Evolutionary conservation across 371 early-diverging fungal genomes (phyloP).

Genomic region (Entomophthora muscae): DNA sequence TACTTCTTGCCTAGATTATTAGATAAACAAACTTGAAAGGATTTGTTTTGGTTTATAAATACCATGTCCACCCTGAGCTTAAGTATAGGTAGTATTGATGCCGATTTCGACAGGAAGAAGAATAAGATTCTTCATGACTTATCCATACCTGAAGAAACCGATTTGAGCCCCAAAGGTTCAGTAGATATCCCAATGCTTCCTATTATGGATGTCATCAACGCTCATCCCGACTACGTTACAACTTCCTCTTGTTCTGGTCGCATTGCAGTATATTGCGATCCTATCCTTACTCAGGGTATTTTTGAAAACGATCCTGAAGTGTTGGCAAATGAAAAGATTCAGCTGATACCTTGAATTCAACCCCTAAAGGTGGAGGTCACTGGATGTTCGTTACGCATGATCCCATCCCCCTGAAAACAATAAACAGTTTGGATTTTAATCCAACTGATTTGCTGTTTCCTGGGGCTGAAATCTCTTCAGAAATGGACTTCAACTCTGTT

Average conservation of each 20-base stretch:
- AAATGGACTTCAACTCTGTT: neutral
- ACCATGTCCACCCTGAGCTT: neutral
- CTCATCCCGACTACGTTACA: slow-evolving; percentile 32
- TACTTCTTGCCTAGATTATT: too few relatives aligned
- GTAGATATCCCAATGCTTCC: slow-evolving; percentile 37
- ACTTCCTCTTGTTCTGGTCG: slow-evolving; percentile 41
- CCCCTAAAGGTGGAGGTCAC: slow-evolving; percentile 23
- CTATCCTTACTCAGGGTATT: slow-evolving; percentile 12
- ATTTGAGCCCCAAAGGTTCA: slow-evolving; percentile 28
- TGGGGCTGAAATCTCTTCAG: neutral
- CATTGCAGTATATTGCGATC: slow-evolving; percentile 32
- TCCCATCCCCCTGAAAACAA: slow-evolving; percentile 21
- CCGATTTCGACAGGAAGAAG: neutral
- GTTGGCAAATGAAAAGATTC: too few relatives aligned
- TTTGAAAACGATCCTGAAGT: slow-evolving; percentile 10
- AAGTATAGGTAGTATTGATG: neutral
- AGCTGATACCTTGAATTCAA: slow-evolving; percentile 11
- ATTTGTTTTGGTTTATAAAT: too few relatives aligned
- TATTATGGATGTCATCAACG: slow-evolving; percentile 27
- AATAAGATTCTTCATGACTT: neutral
- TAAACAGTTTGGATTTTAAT: neutral
- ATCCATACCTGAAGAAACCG: neutral
- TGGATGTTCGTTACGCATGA: slow-evolving; percentile 43
- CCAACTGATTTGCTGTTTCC: slow-evolving; percentile 6
- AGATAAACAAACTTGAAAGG: too few relatives aligned